Evolutionary conservation across 208 protist genomes (phyloP).

Genomic region (Tritrichomonas foetus): DNA sequence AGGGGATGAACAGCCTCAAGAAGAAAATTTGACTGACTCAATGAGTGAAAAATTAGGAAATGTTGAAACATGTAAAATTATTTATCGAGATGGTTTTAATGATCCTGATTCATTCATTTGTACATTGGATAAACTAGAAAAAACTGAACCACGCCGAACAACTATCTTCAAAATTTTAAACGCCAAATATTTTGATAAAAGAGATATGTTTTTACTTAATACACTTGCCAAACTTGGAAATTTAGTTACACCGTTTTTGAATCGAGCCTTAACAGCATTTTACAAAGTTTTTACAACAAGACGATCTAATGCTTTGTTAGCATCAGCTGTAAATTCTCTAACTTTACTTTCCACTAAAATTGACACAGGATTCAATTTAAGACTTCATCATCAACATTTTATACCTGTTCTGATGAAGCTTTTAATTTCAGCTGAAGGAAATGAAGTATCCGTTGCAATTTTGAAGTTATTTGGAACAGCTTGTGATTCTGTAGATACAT

Average conservation of each 20-base stretch:
- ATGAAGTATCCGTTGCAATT: slow-evolving; percentile 32
- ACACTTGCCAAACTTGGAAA: background rate
- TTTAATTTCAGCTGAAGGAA: background rate
- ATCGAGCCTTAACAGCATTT: background rate
- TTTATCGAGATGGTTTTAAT: background rate
- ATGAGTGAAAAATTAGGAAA: background rate
- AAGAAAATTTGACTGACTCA: background rate
- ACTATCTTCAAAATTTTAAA: background rate
- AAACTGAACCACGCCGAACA: background rate
- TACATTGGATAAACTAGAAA: background rate
- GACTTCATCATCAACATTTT: background rate
- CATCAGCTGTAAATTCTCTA: background rate
- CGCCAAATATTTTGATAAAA: background rate
- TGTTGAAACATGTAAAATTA: background rate
- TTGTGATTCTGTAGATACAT: background rate
- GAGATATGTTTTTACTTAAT: background rate
- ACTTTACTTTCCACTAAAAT: background rate
- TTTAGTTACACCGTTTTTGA: background rate
- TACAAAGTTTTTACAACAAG: background rate
- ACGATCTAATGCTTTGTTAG: background rate
- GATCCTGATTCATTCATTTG: background rate
- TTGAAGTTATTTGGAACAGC: background rate
- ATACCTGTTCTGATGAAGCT: background rate
- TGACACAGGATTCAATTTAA: background rate
- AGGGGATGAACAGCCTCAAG: background rate